These are phyloP conservation scores for Nemania sp. DNA, from an alignment of 2,329 filamentous ascomycete species.

Conservation along the genomic window DNA sequence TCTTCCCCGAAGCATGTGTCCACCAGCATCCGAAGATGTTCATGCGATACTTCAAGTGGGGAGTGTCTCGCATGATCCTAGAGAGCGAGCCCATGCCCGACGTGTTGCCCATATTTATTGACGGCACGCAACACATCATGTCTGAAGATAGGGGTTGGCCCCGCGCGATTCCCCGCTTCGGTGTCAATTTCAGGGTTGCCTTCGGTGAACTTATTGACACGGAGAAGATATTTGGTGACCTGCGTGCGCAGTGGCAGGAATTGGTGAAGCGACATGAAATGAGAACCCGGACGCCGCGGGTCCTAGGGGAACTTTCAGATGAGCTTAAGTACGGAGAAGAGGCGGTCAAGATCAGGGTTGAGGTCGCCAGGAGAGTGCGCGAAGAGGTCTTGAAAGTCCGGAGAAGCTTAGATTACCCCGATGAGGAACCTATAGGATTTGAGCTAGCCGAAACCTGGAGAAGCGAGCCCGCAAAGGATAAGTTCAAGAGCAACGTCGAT, in stretches of 20 bases:
- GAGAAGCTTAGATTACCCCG: conserved; percentile 76
- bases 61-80: conserved; percentile 88
- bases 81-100: conserved; percentile 89
- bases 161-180: conserved; percentile 80
- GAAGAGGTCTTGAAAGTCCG: conserved; percentile 85
- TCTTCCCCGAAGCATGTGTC: conserved; percentile 95
- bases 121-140: conserved; percentile 91
- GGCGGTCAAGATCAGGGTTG: conserved; percentile 79
- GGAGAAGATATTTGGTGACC: conserved; percentile 80
- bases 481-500: conserved; percentile 66
- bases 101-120: conserved; percentile 93
- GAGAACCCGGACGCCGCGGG: conserved; percentile 46
- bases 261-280: conserved; percentile 59
- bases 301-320: conserved; percentile 72
- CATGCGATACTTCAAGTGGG: conserved; percentile 99
- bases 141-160: conserved; percentile 83
- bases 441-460: conserved; percentile 86
- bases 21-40: conserved; percentile 84
- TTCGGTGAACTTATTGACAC: conserved; percentile 84
- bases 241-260: conserved; percentile 79
- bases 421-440: conserved; percentile 74
- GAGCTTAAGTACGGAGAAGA: conserved; percentile 79
- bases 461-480: conserved; percentile 60
- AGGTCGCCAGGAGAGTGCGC: conserved; percentile 82
- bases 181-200: conserved; percentile 76